phyloP scores from a whole-genome alignment of 2,329 filamentous ascomycete genomes.

The Aspergillus fijiensis region DNA sequence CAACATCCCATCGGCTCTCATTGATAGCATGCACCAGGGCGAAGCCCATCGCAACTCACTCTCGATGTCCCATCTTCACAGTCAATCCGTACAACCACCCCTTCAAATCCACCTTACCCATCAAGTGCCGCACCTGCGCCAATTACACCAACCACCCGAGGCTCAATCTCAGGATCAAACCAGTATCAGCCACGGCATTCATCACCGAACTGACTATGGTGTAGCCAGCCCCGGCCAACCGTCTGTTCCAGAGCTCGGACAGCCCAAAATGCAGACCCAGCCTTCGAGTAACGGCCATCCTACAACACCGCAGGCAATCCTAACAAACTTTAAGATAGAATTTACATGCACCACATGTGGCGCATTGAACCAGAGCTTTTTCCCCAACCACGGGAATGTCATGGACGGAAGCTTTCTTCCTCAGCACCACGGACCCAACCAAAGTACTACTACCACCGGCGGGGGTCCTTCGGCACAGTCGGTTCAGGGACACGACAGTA shows the following conservation, averaged over 20 bases:
- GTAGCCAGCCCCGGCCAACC: constrained; percentile 21
- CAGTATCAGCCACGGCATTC: constrained; percentile 23
- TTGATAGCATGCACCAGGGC: constrained; percentile 29
- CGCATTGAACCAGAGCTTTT: constrained; percentile 40
- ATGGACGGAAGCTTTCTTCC: constrained; percentile 30
- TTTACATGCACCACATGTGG: constrained; percentile 42
- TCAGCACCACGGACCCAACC: constrained; percentile 24
- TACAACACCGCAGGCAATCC: constrained; percentile 29
- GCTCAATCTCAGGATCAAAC: constrained; percentile 25
- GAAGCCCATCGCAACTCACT: constrained; percentile 23
- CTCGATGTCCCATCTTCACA: constrained; percentile 19
- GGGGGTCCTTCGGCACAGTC: constrained; percentile 19
- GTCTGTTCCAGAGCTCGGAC: constrained; percentile 20
- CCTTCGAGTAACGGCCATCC: constrained; percentile 26
- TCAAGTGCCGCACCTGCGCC: constrained; percentile 16
- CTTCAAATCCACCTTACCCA: constrained; percentile 15
- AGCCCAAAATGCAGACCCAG: constrained; percentile 26
- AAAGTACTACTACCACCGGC: constrained; percentile 19
- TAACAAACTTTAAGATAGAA: constrained; percentile 42
- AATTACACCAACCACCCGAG: constrained; percentile 21
- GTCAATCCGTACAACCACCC: constrained; percentile 21
- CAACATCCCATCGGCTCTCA: constrained; percentile 26
- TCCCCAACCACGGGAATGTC: constrained; percentile 39
- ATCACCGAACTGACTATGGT: constrained; percentile 25
- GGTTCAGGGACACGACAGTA: constrained; percentile 18